phyloP scores from a whole-genome alignment of 2,329 filamentous ascomycete species.

The Fusarium camptoceras region DNA sequence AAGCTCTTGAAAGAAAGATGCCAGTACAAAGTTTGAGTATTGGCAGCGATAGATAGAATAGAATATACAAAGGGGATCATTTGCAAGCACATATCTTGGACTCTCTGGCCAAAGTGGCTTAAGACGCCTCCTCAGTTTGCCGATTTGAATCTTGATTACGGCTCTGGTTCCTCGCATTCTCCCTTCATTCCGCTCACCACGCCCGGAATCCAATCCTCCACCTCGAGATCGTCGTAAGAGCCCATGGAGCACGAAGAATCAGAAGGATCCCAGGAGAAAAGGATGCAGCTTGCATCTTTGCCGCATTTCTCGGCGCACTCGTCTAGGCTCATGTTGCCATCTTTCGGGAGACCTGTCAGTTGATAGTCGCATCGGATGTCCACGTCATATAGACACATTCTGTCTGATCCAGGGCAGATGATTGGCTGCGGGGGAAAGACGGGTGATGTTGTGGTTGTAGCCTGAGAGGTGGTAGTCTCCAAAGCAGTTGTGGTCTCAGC shows the following conservation, averaged over 20 bases:
- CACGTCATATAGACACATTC: background rate
- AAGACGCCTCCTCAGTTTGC: background rate
- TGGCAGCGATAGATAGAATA: background rate
- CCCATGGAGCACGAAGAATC: background rate
- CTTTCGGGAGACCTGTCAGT: background rate
- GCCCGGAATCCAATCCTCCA: background rate
- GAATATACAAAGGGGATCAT: background rate
- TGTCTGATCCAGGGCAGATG: background rate
- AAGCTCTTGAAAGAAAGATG: background rate
- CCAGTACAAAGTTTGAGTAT: background rate
- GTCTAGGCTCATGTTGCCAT: background rate
- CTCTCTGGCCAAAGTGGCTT: too few species aligned
- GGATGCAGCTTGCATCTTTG: background rate
- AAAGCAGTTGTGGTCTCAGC: background rate
- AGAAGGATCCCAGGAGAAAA: background rate
- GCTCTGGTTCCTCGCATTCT: background rate
- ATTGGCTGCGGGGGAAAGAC: background rate
- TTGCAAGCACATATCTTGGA: too few species aligned
- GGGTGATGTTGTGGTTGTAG: background rate
- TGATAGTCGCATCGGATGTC: background rate
- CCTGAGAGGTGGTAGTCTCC: background rate
- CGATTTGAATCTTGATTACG: accelerated
- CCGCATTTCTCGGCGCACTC: background rate
- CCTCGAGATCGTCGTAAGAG: background rate
- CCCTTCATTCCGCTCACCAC: background rate